A percentile compares a stretch with the other conserved stretches of the same genome.
Evolutionary conservation across 2,329 filamentous ascomycete species (phyloP).

Genomic region (Zymoseptoria tritici): DNA sequence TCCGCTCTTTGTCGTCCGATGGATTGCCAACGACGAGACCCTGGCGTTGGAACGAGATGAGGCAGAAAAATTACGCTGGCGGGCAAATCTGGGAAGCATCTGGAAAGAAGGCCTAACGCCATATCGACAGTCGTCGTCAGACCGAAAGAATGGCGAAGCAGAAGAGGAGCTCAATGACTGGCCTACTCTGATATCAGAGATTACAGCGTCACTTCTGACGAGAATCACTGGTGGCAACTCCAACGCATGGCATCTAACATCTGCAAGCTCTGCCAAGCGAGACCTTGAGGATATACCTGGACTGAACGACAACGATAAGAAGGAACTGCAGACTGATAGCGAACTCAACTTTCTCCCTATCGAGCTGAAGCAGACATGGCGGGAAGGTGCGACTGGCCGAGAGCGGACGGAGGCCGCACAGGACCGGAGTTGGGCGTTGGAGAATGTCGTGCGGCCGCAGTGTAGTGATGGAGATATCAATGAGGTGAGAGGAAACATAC

Average conservation of each 20-base stretch:
- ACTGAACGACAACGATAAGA: slow-evolving; percentile 31
- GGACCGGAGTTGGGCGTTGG: slow-evolving; percentile 56
- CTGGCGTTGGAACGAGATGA: slow-evolving; percentile 36
- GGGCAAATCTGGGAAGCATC: slow-evolving; percentile 49
- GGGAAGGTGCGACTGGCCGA: slow-evolving; percentile 52
- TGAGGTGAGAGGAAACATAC: slow-evolving; percentile 4
- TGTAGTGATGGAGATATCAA: slow-evolving; percentile 27
- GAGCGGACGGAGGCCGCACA: slow-evolving; percentile 56
- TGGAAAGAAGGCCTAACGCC: slow-evolving; percentile 48
- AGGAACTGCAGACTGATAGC: slow-evolving; percentile 31
- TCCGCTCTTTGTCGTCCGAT: slow-evolving; percentile 49
- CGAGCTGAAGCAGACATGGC: slow-evolving; percentile 56
- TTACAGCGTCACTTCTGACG: slow-evolving; percentile 43
- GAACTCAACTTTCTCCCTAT: slow-evolving; percentile 51
- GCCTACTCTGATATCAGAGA: slow-evolving; percentile 42
- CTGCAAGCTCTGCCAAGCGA: slow-evolving; percentile 48
- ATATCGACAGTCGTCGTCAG: slow-evolving; percentile 36
- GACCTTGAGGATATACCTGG: slow-evolving; percentile 56
- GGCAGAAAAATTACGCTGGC: slow-evolving; percentile 41
- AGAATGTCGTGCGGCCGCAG: slow-evolving; percentile 42
- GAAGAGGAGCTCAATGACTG: slow-evolving; percentile 44
- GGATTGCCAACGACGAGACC: slow-evolving; percentile 44
- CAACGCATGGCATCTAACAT: slow-evolving; percentile 50
- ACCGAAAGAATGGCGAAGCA: slow-evolving; percentile 21
- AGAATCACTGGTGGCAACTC: slow-evolving; percentile 43